A percentile compares a stretch with the other conserved stretches of the same genome.
Conservation (phyloP, 1,139 yeast genomes). For the Yamadazyma pseudoaaseri region DNA sequence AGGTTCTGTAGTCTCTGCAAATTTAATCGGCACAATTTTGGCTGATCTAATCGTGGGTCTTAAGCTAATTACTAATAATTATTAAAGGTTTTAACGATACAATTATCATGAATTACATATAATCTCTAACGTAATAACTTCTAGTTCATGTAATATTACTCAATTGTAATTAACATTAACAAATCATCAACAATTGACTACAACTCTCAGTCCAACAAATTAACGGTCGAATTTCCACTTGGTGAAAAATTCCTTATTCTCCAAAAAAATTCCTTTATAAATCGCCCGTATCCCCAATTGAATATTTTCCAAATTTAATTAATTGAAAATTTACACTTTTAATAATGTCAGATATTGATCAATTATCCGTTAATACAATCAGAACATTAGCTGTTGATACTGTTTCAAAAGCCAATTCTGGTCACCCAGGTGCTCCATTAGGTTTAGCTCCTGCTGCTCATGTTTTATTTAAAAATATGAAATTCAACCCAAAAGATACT, state of each 20-base stretch:
- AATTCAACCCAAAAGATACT: slow-evolving; percentile 87
- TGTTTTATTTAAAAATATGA: slow-evolving; percentile 79
- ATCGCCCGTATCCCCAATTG: not conserved
- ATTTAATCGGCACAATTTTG: not conserved
- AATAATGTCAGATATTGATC: slow-evolving; percentile 54
- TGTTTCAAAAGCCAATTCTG: slow-evolving; percentile 87
- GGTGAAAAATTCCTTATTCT: not conserved
- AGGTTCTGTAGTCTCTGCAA: not conserved
- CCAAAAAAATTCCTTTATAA: slow-evolving; percentile 1
- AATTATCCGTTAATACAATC: slow-evolving; percentile 80
- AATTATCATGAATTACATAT: not conserved
- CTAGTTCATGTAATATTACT: too few relatives aligned
- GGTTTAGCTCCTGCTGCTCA: slow-evolving; percentile 82
- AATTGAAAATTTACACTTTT: slow-evolving; percentile 2
- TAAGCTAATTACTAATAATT: not conserved
- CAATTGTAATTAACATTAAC: too few relatives aligned
- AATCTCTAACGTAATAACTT: not conserved
- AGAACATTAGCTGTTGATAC: slow-evolving; percentile 90
- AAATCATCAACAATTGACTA: too few relatives aligned
- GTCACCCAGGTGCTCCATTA: slow-evolving; percentile 99
- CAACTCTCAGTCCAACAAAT: not conserved
- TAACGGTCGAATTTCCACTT: not conserved
- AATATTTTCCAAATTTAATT: not conserved
- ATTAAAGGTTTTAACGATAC: not conserved
- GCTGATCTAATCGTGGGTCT: not conserved